Percentiles rank a stretch among this genome's conserved stretches.
Conservation (phyloP, 176 grass and related monocot species). For the Oryza rufipogon region DNA sequence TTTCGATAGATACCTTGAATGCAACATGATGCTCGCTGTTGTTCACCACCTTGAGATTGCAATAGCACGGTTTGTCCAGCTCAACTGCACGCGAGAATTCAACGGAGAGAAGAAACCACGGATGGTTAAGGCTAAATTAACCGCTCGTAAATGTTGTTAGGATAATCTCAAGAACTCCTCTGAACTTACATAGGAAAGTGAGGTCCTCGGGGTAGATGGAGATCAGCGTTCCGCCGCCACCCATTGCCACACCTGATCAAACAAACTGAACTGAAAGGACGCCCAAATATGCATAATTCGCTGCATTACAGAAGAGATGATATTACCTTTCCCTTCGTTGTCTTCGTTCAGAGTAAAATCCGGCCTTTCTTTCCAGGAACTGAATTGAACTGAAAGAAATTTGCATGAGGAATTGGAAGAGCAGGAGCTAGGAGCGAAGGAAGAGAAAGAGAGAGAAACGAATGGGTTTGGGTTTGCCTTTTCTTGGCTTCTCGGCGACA, state of each 20-base stretch:
- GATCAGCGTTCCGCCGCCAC: conserved; percentile 73
- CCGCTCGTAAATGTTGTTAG: conserved; percentile 1
- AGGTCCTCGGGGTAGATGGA: conserved; percentile 91
- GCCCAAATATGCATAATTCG: conserved; percentile 11
- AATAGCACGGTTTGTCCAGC: conserved; percentile 89
- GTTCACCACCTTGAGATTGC: conserved; percentile 98
- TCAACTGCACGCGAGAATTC: conserved; percentile 70
- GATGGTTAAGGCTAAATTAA: conserved; percentile 5
- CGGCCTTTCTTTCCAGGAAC: conserved; percentile 35
- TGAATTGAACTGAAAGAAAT: conserved; percentile 30
- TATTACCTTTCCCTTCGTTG: background rate
- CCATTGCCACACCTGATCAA: conserved; percentile 61
- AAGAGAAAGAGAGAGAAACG: conserved; percentile 27
- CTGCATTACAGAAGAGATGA: conserved; percentile 32
- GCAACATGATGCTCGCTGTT: conserved; percentile 96
- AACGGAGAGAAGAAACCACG: background rate
- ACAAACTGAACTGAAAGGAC: conserved; percentile 16
- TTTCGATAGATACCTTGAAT: no score
- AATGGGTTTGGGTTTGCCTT: conserved; percentile 50
- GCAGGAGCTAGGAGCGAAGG: conserved; percentile 14
- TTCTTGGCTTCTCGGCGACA: conserved; percentile 59
- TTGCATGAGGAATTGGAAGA: conserved; percentile 47
- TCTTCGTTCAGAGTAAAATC: background rate
- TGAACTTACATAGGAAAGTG: conserved; percentile 79
- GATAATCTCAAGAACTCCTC: conserved; percentile 14